Evolutionary conservation across 139 green algal species (phyloP).

Genomic region (Chlorella sp.): DNA sequence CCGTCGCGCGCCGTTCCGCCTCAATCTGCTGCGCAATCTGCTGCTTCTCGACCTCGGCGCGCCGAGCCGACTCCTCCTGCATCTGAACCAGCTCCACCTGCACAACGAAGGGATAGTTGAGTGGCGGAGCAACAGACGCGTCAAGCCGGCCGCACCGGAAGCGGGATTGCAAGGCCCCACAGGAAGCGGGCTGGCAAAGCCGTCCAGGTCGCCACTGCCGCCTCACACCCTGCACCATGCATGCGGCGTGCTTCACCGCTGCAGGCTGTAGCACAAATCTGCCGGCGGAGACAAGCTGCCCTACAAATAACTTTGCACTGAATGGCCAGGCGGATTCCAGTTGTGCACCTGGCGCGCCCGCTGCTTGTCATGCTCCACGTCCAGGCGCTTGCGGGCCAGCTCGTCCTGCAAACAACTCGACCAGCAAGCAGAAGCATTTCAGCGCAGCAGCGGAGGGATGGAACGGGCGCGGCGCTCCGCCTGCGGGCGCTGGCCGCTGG

Average conservation of each 20-base stretch:
- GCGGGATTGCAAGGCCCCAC: no score
- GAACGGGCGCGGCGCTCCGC: no score
- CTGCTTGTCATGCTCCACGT: constrained; percentile 82
- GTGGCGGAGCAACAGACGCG: constrained; percentile 44
- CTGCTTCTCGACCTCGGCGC: constrained; percentile 81
- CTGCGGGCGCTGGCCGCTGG: no score
- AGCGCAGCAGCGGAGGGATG: not conserved
- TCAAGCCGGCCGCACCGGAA: no score
- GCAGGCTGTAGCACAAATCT: no score
- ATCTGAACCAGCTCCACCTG: constrained; percentile 70
- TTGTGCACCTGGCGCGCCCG: constrained; percentile 85
- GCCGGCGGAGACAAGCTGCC: no score
- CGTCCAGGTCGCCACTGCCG: no score
- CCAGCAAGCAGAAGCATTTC: not conserved
- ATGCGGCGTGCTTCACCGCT: no score
- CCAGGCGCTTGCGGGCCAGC: constrained; percentile 67
- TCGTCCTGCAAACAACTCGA: constrained; percentile 66
- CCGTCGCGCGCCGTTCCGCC: constrained; percentile 82
- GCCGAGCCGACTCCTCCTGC: constrained; percentile 84
- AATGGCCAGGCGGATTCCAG: no score
- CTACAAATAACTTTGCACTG: no score
- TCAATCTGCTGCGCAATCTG: constrained; percentile 86
- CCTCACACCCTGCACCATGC: no score
- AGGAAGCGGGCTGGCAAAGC: no score
- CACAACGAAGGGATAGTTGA: constrained; percentile 47